These are phyloP conservation scores for Cardamine resedifolia DNA, from an alignment of 345 rosid genomes.

Conservation along the genomic window DNA sequence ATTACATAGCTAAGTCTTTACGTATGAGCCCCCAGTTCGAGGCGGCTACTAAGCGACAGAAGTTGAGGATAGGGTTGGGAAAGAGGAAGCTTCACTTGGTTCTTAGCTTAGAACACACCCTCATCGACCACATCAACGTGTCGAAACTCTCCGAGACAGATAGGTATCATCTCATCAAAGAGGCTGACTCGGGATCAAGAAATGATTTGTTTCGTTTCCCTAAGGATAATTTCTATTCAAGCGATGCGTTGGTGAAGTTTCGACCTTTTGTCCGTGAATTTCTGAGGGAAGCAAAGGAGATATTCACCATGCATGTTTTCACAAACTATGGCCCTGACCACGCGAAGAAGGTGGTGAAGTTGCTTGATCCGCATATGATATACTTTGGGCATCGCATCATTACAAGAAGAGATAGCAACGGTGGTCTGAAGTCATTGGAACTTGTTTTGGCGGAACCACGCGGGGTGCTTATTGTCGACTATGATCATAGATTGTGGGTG, in stretches of 20 bases:
- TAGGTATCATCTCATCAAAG: background rate
- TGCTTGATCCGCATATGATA: constrained; percentile 19
- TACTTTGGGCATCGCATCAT: constrained; percentile 11
- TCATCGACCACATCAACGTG: background rate
- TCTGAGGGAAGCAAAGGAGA: background rate
- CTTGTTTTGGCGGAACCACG: constrained; percentile 6
- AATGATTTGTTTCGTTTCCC: constrained; percentile 12
- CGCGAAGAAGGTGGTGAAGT: background rate
- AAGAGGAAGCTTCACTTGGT: constrained; percentile 24
- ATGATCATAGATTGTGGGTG: background rate
- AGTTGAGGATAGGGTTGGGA: constrained; percentile 4
- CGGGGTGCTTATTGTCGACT: constrained; percentile 8
- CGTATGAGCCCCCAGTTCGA: constrained; percentile 3
- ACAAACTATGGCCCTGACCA: constrained; percentile 1
- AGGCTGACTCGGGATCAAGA: constrained; percentile 3
- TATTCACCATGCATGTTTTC: constrained; percentile 11
- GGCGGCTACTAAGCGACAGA: background rate
- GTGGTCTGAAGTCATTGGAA: constrained; percentile 8
- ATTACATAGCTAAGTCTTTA: constrained; percentile 11
- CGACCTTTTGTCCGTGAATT: constrained; percentile 13
- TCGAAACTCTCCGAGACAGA: background rate
- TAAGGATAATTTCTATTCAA: too few species aligned
- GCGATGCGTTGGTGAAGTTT: constrained; percentile 3
- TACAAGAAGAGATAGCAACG: background rate
- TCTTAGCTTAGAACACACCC: constrained; percentile 21